These are phyloP conservation scores for Apostasia shenzhenica DNA, from an alignment of 106 monocot species.

Conservation along the genomic window DNA sequence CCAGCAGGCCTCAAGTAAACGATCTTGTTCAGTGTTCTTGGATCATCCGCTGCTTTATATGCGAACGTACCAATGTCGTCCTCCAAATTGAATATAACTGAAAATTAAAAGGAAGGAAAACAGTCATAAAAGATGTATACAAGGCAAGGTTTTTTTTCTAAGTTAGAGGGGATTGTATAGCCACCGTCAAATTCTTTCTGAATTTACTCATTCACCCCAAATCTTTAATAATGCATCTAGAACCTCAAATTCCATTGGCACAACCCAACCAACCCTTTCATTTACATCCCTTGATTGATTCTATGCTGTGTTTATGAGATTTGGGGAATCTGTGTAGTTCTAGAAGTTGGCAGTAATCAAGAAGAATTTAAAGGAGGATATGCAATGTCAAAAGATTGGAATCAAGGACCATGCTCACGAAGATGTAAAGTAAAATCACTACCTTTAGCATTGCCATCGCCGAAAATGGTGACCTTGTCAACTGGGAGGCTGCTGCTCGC, in stretches of 20 bases:
- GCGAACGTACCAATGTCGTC: conserved; percentile 57
- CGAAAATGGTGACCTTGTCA: conserved; percentile 42
- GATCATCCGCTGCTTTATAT: conserved; percentile 50
- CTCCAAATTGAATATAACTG: conserved; percentile 34
- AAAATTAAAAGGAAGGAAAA: neutral
- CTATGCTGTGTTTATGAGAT: too few relatives aligned
- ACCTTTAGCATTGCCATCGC: conserved; percentile 73
- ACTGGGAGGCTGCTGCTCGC: conserved; percentile 16
- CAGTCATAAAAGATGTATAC: too few relatives aligned
- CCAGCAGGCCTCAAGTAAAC: conserved; percentile 41
- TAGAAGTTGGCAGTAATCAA: too few relatives aligned
- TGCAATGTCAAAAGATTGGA: too few relatives aligned
- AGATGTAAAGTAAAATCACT: neutral
- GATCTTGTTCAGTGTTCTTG: conserved; percentile 67
- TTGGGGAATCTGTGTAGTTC: too few relatives aligned
- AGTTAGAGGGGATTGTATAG: too few relatives aligned
- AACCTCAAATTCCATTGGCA: neutral
- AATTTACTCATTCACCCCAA: neutral
- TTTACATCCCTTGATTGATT: too few relatives aligned
- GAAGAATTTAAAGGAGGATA: too few relatives aligned
- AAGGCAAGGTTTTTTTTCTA: too few relatives aligned
- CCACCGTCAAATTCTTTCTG: too few relatives aligned
- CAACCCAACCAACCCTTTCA: too few relatives aligned
- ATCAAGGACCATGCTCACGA: too few relatives aligned
- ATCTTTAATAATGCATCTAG: neutral